Evolutionary conservation across 2,329 filamentous ascomycete species (phyloP).

Genomic region (Exophiala sp.): DNA sequence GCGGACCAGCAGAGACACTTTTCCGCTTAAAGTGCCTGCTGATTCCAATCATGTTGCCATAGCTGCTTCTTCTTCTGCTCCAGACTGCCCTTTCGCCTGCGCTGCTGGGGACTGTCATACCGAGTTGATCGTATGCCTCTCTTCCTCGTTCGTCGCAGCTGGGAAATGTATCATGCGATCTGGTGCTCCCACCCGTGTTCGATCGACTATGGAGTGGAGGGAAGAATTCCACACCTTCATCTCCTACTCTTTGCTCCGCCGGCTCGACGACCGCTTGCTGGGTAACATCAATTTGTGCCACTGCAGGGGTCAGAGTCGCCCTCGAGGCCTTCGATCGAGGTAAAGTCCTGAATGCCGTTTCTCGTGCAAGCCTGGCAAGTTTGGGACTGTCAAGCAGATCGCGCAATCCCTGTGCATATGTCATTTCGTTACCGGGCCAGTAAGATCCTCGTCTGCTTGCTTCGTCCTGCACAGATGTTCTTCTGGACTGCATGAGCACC

Average conservation of each 20-base stretch:
- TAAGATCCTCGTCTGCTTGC: constrained; percentile 9
- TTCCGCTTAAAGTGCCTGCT: constrained; percentile 18
- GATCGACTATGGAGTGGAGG: constrained; percentile 16
- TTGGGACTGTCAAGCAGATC: constrained; percentile 11
- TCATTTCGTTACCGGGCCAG: constrained; percentile 2
- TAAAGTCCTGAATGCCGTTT: constrained; percentile 16
- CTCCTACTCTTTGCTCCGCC: neutral
- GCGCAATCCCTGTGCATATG: constrained; percentile 3
- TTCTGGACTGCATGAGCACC: constrained; percentile 14
- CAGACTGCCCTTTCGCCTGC: neutral
- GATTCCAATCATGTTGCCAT: constrained; percentile 20
- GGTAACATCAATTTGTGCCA: neutral
- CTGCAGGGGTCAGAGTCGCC: neutral
- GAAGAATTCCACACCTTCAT: constrained; percentile 21
- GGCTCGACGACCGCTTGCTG: constrained; percentile 2
- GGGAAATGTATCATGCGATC: neutral
- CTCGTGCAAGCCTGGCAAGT: constrained; percentile 14
- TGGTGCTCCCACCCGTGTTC: constrained; percentile 7
- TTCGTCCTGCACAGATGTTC: constrained; percentile 4
- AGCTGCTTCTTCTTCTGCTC: constrained; percentile 5
- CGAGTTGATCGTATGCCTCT: neutral
- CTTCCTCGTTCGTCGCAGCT: neutral
- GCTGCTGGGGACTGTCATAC: neutral
- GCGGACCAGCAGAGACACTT: constrained; percentile 6
- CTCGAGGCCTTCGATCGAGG: constrained; percentile 16